phyloP scores from a whole-genome alignment of 1,284 basidiomycete species.

The Rhodotorula mucilaginosa region DNA sequence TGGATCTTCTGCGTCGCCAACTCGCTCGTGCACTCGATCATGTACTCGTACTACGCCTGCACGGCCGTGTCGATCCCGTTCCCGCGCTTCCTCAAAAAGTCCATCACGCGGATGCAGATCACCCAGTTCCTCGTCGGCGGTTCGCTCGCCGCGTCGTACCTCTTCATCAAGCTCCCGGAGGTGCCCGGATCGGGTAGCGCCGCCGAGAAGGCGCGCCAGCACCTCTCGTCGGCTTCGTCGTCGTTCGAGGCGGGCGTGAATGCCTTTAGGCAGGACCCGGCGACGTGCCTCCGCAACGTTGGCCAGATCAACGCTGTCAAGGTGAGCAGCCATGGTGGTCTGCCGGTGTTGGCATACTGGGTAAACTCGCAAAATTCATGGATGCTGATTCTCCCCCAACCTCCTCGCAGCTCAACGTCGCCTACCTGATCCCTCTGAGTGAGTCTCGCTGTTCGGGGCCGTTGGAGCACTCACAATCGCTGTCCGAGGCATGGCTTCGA shows the following conservation, averaged over 20 bases:
- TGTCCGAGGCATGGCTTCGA: background rate
- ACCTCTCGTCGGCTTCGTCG: conserved; percentile 4
- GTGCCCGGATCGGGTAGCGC: background rate
- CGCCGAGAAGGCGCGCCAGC: background rate
- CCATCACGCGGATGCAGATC: conserved; percentile 35
- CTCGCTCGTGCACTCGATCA: conserved; percentile 42
- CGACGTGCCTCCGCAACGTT: conserved; percentile 28
- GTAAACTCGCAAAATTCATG: no score
- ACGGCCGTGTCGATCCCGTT: conserved; percentile 46
- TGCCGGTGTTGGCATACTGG: no score
- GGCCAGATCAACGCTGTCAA: conserved; percentile 29
- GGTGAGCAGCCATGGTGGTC: background rate
- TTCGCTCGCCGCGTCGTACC: conserved; percentile 37
- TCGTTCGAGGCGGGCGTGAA: conserved; percentile 22
- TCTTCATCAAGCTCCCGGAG: conserved; percentile 38
- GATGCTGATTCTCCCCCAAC: background rate
- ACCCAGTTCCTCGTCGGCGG: conserved; percentile 36
- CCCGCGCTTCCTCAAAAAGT: conserved; percentile 46
- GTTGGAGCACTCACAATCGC: background rate
- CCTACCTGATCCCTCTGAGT: conserved; percentile 19
- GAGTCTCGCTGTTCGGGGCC: background rate
- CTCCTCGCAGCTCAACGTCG: conserved; percentile 20
- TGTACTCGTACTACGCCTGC: conserved; percentile 46
- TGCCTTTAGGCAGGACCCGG: conserved; percentile 12
- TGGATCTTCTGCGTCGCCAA: conserved; percentile 40